These are phyloP conservation scores for Blastobotrys muscicola DNA, from an alignment of 805 yeast genomes.

Conservation along the genomic window DNA sequence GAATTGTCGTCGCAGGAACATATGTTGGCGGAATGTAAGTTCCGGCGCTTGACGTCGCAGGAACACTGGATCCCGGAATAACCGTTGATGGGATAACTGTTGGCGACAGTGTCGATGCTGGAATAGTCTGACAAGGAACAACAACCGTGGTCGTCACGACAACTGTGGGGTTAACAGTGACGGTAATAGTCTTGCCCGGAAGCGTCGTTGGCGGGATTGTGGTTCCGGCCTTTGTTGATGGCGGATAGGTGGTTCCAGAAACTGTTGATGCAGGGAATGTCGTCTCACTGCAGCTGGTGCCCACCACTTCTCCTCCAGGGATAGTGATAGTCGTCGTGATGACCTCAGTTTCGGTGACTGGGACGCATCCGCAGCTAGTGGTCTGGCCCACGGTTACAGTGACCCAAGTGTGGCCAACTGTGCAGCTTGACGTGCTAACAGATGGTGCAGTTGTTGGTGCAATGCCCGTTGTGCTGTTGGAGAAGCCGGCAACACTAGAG, in stretches of 20 bases:
- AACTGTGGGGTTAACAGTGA: not conserved
- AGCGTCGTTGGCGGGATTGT: constrained; percentile 17
- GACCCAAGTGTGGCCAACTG: not conserved
- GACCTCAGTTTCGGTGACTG: not conserved
- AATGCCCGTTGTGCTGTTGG: too few relatives aligned
- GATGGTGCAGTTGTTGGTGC: too few relatives aligned
- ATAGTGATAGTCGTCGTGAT: not conserved
- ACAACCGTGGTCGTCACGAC: not conserved
- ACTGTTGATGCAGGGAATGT: constrained; percentile 10
- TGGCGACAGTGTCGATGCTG: too few relatives aligned
- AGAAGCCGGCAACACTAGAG: too few relatives aligned
- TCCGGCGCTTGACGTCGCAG: too few relatives aligned
- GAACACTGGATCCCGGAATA: too few relatives aligned
- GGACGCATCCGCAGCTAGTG: not conserved
- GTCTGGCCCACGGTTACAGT: not conserved
- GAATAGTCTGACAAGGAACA: constrained; percentile 1
- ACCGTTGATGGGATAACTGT: too few relatives aligned
- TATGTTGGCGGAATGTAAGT: too few relatives aligned
- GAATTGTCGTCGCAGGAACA: too few relatives aligned
- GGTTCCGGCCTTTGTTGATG: constrained; percentile 8
- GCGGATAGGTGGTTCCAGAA: constrained; percentile 14
- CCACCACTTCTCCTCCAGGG: constrained; percentile 12
- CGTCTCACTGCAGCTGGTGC: constrained; percentile 13
- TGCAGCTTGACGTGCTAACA: too few relatives aligned
- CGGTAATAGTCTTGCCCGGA: constrained; percentile 12